Conservation (phyloP, 495 filamentous ascomycete genomes). For the Cudoniella acicularis region DNA sequence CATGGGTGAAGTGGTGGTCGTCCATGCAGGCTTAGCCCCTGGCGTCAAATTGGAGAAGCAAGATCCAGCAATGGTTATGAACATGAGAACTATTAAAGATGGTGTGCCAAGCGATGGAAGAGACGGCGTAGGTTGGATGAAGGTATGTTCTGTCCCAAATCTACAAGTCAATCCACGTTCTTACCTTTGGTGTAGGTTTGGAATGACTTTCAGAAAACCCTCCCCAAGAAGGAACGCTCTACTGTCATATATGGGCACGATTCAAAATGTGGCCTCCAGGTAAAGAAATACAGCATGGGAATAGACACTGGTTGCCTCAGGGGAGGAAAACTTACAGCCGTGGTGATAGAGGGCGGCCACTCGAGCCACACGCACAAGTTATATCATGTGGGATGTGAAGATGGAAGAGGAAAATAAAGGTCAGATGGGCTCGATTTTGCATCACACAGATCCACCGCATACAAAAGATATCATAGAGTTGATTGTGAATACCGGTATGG, state of each 20-base stretch:
- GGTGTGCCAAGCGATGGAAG: conserved; percentile 55
- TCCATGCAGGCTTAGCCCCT: conserved; percentile 82
- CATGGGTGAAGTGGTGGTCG: conserved; percentile 63
- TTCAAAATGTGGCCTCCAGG: conserved; percentile 62
- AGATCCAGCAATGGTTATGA: conserved; percentile 81
- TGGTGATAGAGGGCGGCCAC: conserved; percentile 56
- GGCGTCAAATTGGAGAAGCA: conserved; percentile 66
- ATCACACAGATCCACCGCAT: no score
- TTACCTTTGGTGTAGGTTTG: conserved; percentile 47
- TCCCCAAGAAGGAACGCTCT: conserved; percentile 22
- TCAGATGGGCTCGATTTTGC: no score
- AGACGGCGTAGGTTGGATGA: conserved; percentile 63
- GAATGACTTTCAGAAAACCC: conserved; percentile 50
- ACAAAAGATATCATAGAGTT: no score
- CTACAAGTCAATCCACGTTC: neutral
- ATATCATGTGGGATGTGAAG: conserved; percentile 24
- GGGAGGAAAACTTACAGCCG: conserved; percentile 69
- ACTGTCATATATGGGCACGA: conserved; percentile 87
- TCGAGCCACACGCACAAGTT: conserved; percentile 23
- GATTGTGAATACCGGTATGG: no score
- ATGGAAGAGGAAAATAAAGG: conserved; percentile 16
- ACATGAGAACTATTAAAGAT: conserved; percentile 74
- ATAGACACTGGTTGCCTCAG: conserved; percentile 79
- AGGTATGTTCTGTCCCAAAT: conserved; percentile 40
- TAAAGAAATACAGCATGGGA: conserved; percentile 71